phyloP scores from a whole-genome alignment of 441 rosid species.

The Populus hybrid region DNA sequence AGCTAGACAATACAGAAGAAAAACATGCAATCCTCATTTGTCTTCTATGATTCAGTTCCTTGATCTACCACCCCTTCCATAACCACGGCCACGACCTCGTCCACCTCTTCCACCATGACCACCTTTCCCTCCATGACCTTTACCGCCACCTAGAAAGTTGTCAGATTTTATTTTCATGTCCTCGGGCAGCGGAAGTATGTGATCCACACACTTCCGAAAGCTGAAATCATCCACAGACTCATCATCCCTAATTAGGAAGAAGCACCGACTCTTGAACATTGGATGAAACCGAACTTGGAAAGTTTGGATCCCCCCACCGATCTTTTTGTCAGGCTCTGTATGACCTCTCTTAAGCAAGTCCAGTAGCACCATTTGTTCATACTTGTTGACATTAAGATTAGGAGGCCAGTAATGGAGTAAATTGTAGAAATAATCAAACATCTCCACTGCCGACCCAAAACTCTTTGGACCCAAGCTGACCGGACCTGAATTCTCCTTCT shows the following conservation, averaged over 20 bases:
- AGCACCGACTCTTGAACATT: slow-evolving; percentile 60
- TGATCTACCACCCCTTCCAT: slow-evolving; percentile 48
- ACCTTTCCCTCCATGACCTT: slow-evolving; percentile 33
- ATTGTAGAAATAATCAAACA: slow-evolving; percentile 73
- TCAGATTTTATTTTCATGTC: slow-evolving; percentile 52
- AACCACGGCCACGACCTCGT: slow-evolving; percentile 28
- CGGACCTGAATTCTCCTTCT: slow-evolving; percentile 26
- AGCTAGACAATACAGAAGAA: background rate
- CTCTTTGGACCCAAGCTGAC: slow-evolving; percentile 71
- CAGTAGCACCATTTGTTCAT: slow-evolving; percentile 60
- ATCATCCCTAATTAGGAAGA: slow-evolving; percentile 72
- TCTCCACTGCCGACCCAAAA: slow-evolving; percentile 65
- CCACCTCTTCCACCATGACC: slow-evolving; percentile 15
- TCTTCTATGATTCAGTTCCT: slow-evolving; percentile 25
- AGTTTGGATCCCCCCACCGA: slow-evolving; percentile 57
- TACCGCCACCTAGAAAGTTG: slow-evolving; percentile 39
- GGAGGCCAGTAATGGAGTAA: slow-evolving; percentile 73
- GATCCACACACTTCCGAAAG: slow-evolving; percentile 87
- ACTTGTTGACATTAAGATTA: slow-evolving; percentile 66
- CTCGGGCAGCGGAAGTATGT: slow-evolving; percentile 71
- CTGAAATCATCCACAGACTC: slow-evolving; percentile 70
- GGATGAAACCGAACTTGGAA: slow-evolving; percentile 72
- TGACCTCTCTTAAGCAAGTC: slow-evolving; percentile 73
- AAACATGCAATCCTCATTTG: background rate
- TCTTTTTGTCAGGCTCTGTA: slow-evolving; percentile 59